Evolutionary conservation across 805 yeast genomes (phyloP).

Genomic region (Wickerhamomyces canadensis): DNA sequence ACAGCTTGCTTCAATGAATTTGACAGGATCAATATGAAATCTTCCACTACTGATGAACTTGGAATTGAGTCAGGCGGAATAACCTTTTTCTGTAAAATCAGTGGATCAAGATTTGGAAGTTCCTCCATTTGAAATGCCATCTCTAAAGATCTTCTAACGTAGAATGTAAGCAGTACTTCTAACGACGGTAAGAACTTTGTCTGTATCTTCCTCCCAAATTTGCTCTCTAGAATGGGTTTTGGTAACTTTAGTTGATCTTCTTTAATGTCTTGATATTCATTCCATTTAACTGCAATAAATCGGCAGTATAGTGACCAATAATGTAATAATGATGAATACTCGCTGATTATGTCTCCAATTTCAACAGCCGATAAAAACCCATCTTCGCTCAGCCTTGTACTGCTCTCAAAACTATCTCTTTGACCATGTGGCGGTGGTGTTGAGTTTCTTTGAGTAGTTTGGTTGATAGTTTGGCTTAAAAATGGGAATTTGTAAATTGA

Average conservation of each 20-base stretch:
- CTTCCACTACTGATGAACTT: constrained; percentile 82
- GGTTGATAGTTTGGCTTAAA: constrained; percentile 11
- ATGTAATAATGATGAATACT: constrained; percentile 70
- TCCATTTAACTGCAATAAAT: constrained; percentile 68
- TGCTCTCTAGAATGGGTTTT: constrained; percentile 44
- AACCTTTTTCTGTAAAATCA: constrained; percentile 20
- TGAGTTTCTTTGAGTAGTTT: constrained; percentile 8
- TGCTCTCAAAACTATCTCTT: constrained; percentile 24
- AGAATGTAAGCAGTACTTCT: constrained; percentile 58
- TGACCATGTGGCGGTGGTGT: constrained; percentile 14
- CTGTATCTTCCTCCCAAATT: constrained; percentile 51
- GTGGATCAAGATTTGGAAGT: constrained; percentile 49
- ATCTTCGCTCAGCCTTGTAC: constrained; percentile 27
- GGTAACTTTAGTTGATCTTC: constrained; percentile 37
- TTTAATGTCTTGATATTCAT: constrained; percentile 31
- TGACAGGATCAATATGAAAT: constrained; percentile 67
- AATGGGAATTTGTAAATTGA: constrained; percentile 48
- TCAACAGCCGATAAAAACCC: constrained; percentile 48
- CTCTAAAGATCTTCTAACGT: constrained; percentile 72
- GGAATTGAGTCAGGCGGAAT: constrained; percentile 54
- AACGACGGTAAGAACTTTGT: constrained; percentile 53
- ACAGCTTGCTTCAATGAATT: constrained; percentile 59
- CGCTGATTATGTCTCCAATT: constrained; percentile 62
- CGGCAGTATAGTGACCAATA: constrained; percentile 80
- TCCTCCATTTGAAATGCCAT: constrained; percentile 79